Evolutionary conservation across 2,329 filamentous ascomycete genomes (phyloP).

Genomic region (Epichloe typhina): DNA sequence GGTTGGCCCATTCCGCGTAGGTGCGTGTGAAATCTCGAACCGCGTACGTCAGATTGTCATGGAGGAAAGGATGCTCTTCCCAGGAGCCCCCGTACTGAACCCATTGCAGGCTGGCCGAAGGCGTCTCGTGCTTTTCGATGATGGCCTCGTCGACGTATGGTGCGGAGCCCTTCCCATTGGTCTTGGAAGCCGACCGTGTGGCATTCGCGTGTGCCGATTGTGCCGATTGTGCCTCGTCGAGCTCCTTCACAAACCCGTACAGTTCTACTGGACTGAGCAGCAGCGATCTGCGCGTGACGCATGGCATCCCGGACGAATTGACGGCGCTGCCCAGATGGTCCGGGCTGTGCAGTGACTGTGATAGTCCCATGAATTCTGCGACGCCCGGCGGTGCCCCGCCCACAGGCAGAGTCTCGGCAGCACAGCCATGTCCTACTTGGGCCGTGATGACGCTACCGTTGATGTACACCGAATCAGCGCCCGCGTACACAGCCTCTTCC

Average conservation of each 20-base stretch:
- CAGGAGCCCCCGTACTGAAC: conserved; percentile 26
- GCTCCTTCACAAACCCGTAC: not conserved
- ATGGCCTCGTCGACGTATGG: too few species aligned
- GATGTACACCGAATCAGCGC: conserved; percentile 25
- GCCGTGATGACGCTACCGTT: conserved; percentile 11
- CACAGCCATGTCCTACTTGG: not conserved
- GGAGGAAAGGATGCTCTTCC: conserved; percentile 28
- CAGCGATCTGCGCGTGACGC: not conserved
- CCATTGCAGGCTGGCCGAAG: conserved; percentile 15
- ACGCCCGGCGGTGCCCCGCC: not conserved
- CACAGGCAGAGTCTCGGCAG: not conserved
- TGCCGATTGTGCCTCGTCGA: not conserved
- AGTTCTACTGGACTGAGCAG: not conserved
- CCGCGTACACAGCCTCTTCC: conserved; percentile 22
- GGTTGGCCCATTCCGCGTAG: conserved; percentile 27
- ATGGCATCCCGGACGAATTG: not conserved
- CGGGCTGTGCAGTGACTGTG: not conserved
- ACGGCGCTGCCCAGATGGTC: not conserved
- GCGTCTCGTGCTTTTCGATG: conserved; percentile 1
- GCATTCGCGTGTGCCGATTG: too few species aligned
- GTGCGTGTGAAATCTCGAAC: conserved; percentile 24
- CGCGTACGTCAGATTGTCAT: conserved; percentile 24
- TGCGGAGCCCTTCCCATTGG: not conserved
- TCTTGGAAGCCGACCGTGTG: not conserved
- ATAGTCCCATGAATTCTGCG: not conserved